These are phyloP conservation scores for Penicillium italicum DNA, from an alignment of 2,329 filamentous ascomycete species.

Conservation along the genomic window DNA sequence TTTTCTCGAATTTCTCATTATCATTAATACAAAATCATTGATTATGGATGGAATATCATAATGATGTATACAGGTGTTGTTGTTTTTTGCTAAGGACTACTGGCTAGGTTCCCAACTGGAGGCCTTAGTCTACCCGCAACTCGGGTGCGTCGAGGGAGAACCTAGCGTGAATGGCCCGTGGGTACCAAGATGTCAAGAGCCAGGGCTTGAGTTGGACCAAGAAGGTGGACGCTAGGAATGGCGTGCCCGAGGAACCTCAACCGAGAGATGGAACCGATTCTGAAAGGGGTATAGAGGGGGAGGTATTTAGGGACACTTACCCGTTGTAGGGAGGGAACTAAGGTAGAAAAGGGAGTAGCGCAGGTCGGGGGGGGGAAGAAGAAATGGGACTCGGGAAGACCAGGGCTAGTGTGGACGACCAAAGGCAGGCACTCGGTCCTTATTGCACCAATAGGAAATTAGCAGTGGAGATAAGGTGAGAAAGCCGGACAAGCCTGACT, in stretches of 20 bases:
- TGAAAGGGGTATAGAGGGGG: conserved; percentile 13
- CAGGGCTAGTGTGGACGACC: conserved; percentile 24
- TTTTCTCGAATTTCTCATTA: conserved; percentile 7
- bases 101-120: conserved; percentile 21
- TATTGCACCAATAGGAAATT: conserved; percentile 7
- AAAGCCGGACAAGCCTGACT: conserved; percentile 2
- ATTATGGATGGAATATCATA: not conserved
- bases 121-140: conserved; percentile 36
- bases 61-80: conserved; percentile 11
- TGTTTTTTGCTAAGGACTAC: conserved; percentile 15
- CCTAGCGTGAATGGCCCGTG: conserved; percentile 34
- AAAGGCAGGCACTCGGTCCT: not conserved
- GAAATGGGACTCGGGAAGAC: conserved; percentile 29
- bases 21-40: conserved; percentile 1
- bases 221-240: conserved; percentile 24
- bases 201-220: conserved; percentile 7
- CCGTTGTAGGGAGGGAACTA: conserved; percentile 26
- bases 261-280: conserved; percentile 17
- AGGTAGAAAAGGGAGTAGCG: conserved; percentile 33
- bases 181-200: conserved; percentile 30
- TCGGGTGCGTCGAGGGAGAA: conserved; percentile 31
- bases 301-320: not conserved
- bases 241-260: conserved; percentile 36
- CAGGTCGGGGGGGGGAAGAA: conserved; percentile 34
- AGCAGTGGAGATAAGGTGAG: not conserved